phyloP scores from a whole-genome alignment of 495 filamentous ascomycete genomes.

The Glonium stellatum region DNA sequence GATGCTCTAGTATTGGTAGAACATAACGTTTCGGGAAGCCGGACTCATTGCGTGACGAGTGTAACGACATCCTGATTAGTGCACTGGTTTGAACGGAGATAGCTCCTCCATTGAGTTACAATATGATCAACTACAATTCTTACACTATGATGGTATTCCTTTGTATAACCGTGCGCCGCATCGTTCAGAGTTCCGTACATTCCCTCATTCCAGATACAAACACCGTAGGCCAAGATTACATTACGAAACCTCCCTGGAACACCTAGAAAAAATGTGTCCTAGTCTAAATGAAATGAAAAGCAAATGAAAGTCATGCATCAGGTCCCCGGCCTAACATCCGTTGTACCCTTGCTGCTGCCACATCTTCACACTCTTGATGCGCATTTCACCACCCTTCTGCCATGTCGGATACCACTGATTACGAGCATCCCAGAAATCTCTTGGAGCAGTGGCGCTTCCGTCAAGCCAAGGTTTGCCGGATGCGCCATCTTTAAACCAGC shows the following conservation, averaged over 20 bases:
- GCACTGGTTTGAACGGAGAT: no score
- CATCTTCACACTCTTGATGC: slow-evolving; percentile 69
- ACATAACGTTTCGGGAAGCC: no score
- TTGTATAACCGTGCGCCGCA: no score
- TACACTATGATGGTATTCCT: no score
- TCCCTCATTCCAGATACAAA: neutral
- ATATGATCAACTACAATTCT: no score
- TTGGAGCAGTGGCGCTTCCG: slow-evolving; percentile 51
- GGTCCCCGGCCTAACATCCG: slow-evolving; percentile 27
- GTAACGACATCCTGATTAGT: no score
- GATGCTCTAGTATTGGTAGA: no score
- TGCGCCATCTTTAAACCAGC: slow-evolving; percentile 70
- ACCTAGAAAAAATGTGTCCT: neutral
- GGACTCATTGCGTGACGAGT: no score
- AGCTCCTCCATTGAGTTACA: no score
- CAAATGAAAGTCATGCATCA: neutral
- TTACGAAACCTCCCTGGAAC: neutral
- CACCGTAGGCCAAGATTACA: neutral
- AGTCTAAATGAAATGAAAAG: neutral
- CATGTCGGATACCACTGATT: slow-evolving; percentile 70
- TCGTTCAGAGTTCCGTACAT: neutral
- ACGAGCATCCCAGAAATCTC: slow-evolving; percentile 66
- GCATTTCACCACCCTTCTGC: slow-evolving; percentile 58
- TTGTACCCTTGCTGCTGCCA: slow-evolving; percentile 57
- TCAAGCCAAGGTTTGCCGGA: slow-evolving; percentile 78